phyloP scores from a whole-genome alignment of 257 asterid genomes.

The Schizonepeta tenuifolia region DNA sequence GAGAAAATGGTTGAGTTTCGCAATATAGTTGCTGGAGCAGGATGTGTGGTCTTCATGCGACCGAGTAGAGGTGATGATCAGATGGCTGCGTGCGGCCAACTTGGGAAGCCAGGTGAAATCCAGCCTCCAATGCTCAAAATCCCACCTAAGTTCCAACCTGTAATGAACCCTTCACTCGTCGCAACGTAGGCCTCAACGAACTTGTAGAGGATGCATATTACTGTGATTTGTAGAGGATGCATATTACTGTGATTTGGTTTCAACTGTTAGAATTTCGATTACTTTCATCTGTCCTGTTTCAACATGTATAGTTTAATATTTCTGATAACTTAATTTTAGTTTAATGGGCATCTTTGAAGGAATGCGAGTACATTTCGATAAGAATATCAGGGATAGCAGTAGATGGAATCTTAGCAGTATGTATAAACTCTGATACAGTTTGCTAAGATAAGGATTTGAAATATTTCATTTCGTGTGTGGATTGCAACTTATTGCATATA shows the following conservation, averaged over 20 bases:
- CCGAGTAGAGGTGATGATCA: conserved; percentile 91
- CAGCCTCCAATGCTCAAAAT: conserved; percentile 87
- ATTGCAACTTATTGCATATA: too few species aligned
- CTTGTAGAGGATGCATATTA: not conserved
- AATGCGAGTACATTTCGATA: too few species aligned
- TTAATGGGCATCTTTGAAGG: not conserved
- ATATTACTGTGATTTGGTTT: not conserved
- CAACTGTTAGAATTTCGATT: not conserved
- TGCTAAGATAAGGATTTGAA: too few species aligned
- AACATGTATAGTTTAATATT: not conserved
- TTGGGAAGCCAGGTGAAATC: conserved; percentile 84
- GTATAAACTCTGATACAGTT: too few species aligned
- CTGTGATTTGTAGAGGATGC: not conserved
- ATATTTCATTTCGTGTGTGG: too few species aligned
- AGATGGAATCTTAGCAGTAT: too few species aligned
- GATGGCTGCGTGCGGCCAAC: conserved; percentile 99
- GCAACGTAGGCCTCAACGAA: not conserved
- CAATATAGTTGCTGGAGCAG: conserved; percentile 74
- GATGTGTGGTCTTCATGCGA: conserved; percentile 70
- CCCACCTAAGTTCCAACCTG: conserved; percentile 70
- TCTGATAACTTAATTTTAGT: not conserved
- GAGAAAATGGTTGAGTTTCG: conserved; percentile 90
- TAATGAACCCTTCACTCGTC: conserved; percentile 29
- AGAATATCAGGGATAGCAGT: too few species aligned
- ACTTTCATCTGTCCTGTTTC: not conserved